Percentiles rank a stretch among this genome's conserved stretches.
phyloP scores from a whole-genome alignment of 2,329 filamentous ascomycete species.

The Biscogniauxia mediterranea region DNA sequence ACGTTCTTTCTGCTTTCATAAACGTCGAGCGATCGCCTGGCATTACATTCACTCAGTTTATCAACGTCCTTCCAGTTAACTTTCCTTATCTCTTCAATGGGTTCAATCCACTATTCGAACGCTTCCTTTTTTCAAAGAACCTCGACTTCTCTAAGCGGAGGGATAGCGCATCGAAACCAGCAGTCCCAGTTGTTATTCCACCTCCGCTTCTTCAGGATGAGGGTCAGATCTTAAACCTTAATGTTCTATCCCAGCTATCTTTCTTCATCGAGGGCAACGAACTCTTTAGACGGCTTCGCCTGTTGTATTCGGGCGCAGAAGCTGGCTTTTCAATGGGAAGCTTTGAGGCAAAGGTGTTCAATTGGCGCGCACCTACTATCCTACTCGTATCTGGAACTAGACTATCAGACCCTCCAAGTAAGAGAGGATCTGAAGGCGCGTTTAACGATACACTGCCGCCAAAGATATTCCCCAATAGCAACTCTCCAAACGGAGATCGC shows the following conservation, averaged over 20 bases:
- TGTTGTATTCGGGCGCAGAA: conserved; percentile 67
- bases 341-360: conserved; percentile 72
- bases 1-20: conserved; percentile 64
- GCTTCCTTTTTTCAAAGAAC: conserved; percentile 72
- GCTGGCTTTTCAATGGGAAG: conserved; percentile 76
- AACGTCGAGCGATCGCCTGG: conserved; percentile 62
- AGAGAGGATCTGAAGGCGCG: conserved; percentile 50
- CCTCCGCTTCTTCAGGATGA: conserved; percentile 48
- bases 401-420: conserved; percentile 45
- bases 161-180: conserved; percentile 24
- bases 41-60: conserved; percentile 61
- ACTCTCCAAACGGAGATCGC: conserved; percentile 40
- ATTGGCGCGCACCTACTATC: conserved; percentile 74
- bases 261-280: conserved; percentile 66
- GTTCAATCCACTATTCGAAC: conserved; percentile 68
- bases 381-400: conserved; percentile 67
- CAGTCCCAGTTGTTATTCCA: conserved; percentile 5
- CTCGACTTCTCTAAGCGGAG: conserved; percentile 62
- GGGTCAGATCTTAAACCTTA: conserved; percentile 64
- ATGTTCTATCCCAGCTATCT: conserved; percentile 66
- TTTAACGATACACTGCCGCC: conserved; percentile 64
- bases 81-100: conserved; percentile 67
- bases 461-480: conserved; percentile 55
- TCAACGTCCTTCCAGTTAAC: conserved; percentile 55
- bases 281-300: conserved; percentile 64